Evolutionary conservation across 2,329 filamentous ascomycete species (phyloP).

Genomic region (Fusarium sp.): DNA sequence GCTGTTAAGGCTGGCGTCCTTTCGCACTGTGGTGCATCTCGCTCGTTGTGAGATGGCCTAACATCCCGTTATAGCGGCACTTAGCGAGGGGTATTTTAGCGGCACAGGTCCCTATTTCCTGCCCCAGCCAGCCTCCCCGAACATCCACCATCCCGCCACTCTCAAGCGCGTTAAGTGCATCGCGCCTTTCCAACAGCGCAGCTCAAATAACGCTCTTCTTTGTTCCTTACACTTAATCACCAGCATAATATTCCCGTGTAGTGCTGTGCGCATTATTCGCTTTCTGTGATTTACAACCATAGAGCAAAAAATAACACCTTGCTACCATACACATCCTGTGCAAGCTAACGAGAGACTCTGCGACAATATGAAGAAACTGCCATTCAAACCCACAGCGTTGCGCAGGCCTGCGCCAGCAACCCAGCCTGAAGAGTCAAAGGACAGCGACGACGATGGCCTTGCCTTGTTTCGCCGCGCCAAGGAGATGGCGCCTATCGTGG

Average conservation of each 20-base stretch:
- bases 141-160: conserved; percentile 9
- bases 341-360: conserved; percentile 22
- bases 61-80: conserved; percentile 39
- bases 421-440: conserved; percentile 30
- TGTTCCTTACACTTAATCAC: conserved; percentile 1
- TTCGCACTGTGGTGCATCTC: conserved; percentile 45
- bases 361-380: conserved; percentile 57
- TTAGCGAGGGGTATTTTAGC: conserved; percentile 40
- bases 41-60: conserved; percentile 31
- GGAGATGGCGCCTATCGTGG: conserved; percentile 62
- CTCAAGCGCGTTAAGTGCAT: conserved; percentile 41
- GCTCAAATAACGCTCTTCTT: background rate
- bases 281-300: conserved; percentile 3
- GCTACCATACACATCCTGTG: conserved; percentile 21
- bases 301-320: conserved; percentile 15
- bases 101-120: conserved; percentile 12
- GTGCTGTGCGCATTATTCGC: background rate
- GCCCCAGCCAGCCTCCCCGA: conserved; percentile 15
- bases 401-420: conserved; percentile 51
- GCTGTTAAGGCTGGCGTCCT: conserved; percentile 41
- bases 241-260: background rate
- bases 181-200: conserved; percentile 7
- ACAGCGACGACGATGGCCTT: conserved; percentile 55
- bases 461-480: conserved; percentile 65
- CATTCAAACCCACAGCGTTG: conserved; percentile 64